Conservation (phyloP, 1,139 yeast species). For the Yamadazyma oceani region DNA sequence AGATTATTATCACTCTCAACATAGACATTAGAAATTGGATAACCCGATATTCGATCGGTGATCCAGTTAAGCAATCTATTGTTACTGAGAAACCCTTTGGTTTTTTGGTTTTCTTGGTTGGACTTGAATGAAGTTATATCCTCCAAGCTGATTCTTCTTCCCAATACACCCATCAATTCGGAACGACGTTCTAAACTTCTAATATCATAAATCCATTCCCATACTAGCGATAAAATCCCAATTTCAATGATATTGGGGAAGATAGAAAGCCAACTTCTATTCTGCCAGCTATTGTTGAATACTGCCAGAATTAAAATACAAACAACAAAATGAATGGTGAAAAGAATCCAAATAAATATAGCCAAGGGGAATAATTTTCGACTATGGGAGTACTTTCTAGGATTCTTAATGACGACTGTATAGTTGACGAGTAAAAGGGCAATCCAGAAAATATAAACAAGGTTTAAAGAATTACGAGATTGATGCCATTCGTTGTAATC, state of each 20-base stretch:
- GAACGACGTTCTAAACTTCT: conserved; percentile 39
- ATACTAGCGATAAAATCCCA: conserved; percentile 39
- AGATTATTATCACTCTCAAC: conserved; percentile 14
- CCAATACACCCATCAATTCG: conserved; percentile 49
- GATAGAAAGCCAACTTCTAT: conserved; percentile 39
- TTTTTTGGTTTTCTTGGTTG: conserved; percentile 13
- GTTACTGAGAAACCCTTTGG: not conserved
- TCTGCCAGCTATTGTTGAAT: conserved; percentile 31
- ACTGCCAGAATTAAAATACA: conserved; percentile 27
- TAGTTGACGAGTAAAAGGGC: conserved; percentile 27
- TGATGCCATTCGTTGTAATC: conserved; percentile 22
- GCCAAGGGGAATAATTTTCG: conserved; percentile 42
- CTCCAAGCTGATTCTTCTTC: conserved; percentile 44
- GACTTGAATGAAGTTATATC: conserved; percentile 28
- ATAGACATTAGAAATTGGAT: conserved; percentile 8
- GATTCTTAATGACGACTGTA: conserved; percentile 29
- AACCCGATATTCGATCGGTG: conserved; percentile 2
- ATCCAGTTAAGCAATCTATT: conserved; percentile 8
- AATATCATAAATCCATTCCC: conserved; percentile 56
- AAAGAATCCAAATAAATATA: conserved; percentile 34
- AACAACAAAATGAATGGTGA: conserved; percentile 30
- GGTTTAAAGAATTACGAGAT: conserved; percentile 22
- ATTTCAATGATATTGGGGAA: conserved; percentile 39
- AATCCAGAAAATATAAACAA: conserved; percentile 29
- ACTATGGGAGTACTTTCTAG: conserved; percentile 35